These are phyloP conservation scores for Lactifluus volemus DNA, from an alignment of 768 basidiomycete genomes.

Conservation along the genomic window DNA sequence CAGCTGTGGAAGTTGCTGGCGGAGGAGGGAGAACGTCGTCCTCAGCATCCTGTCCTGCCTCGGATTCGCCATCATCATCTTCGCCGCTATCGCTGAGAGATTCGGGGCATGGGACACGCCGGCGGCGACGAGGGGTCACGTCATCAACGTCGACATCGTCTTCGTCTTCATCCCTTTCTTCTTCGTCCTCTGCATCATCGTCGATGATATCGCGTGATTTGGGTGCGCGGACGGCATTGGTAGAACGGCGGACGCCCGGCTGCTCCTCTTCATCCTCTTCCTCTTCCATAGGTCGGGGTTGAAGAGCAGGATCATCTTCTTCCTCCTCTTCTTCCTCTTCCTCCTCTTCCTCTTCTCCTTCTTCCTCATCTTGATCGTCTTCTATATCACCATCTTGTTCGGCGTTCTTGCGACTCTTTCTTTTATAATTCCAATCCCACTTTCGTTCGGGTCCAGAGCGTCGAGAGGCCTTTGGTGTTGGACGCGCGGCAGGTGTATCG, in stretches of 20 bases:
- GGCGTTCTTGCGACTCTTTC: constrained; percentile 22
- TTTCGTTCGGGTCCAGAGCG: constrained; percentile 70
- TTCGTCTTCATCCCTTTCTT: constrained; percentile 20
- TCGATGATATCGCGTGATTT: constrained; percentile 14
- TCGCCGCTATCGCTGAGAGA: constrained; percentile 15
- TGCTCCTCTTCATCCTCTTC: constrained; percentile 35
- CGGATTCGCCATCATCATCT: constrained; percentile 22
- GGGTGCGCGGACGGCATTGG: constrained; percentile 18
- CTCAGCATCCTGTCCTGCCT: constrained; percentile 22
- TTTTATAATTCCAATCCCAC: constrained; percentile 73
- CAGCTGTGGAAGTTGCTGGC: constrained; percentile 10
- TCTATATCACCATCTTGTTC: constrained; percentile 28
- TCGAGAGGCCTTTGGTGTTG: constrained; percentile 40
- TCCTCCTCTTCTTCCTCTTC: constrained; percentile 32
- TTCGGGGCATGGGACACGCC: constrained; percentile 10
- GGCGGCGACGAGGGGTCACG: constrained; percentile 14
- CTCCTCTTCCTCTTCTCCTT: constrained; percentile 38
- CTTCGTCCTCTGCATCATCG: constrained; percentile 22
- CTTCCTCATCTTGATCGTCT: constrained; percentile 33
- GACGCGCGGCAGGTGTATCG: constrained; percentile 16
- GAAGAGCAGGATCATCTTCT: constrained; percentile 29
- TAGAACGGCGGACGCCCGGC: constrained; percentile 14
- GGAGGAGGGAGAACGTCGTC: constrained; percentile 32
- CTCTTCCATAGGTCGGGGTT: constrained; percentile 32
- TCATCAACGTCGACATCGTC: constrained; percentile 14